A percentile compares a stretch with the other conserved stretches of the same genome.
These are phyloP conservation scores for Coemansia sp. DNA, from an alignment of 192 early-diverging fungal species.

Conservation along the genomic window DNA sequence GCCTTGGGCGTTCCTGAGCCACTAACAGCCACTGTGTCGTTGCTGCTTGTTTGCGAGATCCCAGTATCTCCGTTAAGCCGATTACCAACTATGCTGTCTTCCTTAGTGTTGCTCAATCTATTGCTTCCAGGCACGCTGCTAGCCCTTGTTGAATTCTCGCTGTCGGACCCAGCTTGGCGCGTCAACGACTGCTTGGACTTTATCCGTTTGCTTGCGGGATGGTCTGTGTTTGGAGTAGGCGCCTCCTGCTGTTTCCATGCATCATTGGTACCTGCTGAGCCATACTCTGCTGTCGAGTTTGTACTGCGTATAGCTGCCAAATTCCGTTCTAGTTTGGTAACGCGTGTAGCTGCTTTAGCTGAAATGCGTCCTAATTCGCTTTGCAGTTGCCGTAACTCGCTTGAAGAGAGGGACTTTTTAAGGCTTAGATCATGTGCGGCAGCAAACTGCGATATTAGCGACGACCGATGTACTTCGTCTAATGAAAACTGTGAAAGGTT, in stretches of 20 bases:
- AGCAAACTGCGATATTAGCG: conserved; percentile 25
- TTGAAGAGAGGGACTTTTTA: conserved; percentile 11
- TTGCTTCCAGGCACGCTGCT: conserved; percentile 10
- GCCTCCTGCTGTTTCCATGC: background rate
- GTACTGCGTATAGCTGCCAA: background rate
- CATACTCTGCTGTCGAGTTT: background rate
- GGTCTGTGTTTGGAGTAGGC: conserved; percentile 10
- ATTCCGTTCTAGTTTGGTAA: conserved; percentile 17
- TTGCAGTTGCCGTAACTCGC: conserved; percentile 37
- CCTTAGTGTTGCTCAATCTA: background rate
- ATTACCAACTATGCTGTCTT: conserved; percentile 1
- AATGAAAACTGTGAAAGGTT: conserved; percentile 14
- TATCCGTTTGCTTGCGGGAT: conserved; percentile 31
- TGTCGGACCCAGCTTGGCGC: conserved; percentile 28
- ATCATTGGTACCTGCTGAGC: background rate
- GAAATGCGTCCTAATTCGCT: conserved; percentile 38
- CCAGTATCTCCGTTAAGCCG: conserved; percentile 1
- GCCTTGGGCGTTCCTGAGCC: conserved; percentile 24
- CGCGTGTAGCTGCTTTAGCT: conserved; percentile 17
- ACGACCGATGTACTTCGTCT: conserved; percentile 31
- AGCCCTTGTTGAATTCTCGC: conserved; percentile 28
- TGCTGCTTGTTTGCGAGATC: conserved; percentile 12
- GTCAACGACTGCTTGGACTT: conserved; percentile 8
- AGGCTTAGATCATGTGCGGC: conserved; percentile 10
- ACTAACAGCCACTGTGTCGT: background rate